These are phyloP conservation scores for Ascosphaera pollenicola DNA, from an alignment of 2,329 filamentous ascomycete species.

Conservation along the genomic window DNA sequence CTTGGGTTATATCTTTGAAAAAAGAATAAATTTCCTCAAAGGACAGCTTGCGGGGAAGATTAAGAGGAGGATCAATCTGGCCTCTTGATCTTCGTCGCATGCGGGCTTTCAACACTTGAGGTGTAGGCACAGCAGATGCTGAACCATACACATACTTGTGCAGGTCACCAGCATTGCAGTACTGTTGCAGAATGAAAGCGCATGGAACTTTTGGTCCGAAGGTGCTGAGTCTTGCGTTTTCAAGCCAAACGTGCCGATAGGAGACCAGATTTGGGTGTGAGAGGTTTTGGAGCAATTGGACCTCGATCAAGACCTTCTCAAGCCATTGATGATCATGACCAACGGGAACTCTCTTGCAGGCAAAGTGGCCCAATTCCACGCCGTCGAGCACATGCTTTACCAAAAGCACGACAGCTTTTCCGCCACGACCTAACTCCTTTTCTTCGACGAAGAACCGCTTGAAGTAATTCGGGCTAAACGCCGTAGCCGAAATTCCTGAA, in stretches of 20 bases:
- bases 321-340: constrained; percentile 89
- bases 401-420: constrained; percentile 86
- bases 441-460: constrained; percentile 83
- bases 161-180: constrained; percentile 84
- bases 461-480: constrained; percentile 87
- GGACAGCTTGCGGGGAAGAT: constrained; percentile 35
- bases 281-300: constrained; percentile 74
- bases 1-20: constrained; percentile 86
- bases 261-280: constrained; percentile 91
- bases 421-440: constrained; percentile 63
- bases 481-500: constrained; percentile 61
- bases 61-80: constrained; percentile 38
- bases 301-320: constrained; percentile 82
- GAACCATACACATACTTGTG: constrained; percentile 67
- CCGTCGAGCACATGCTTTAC: constrained; percentile 83
- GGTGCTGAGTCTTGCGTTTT: constrained; percentile 60
- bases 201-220: constrained; percentile 87
- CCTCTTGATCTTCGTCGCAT: constrained; percentile 65
- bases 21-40: constrained; percentile 94
- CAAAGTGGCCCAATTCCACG: constrained; percentile 72
- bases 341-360: constrained; percentile 91
- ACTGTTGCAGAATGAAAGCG: constrained; percentile 92
- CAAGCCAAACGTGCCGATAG: constrained; percentile 93
- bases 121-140: constrained; percentile 36
- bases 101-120: constrained; percentile 73